These are phyloP conservation scores for Epichloe hybrida DNA, from an alignment of 2,329 filamentous ascomycete species.

Conservation along the genomic window DNA sequence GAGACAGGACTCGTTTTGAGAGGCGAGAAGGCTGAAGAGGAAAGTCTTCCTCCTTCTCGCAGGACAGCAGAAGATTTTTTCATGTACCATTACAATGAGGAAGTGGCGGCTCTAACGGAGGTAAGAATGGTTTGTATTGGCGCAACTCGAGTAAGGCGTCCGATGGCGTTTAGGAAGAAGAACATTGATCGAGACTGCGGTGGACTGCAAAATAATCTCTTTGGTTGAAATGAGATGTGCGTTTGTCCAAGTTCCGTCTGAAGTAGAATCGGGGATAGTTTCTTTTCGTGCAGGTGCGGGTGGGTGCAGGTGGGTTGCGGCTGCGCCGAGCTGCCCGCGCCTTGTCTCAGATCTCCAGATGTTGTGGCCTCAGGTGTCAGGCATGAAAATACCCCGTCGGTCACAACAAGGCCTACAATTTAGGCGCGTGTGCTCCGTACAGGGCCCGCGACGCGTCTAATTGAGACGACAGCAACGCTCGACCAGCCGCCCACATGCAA, in stretches of 20 bases:
- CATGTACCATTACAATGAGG: too few species aligned
- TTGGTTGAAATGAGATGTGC: background rate
- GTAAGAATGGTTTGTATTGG: too few species aligned
- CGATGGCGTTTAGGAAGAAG: too few species aligned
- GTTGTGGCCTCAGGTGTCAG: background rate
- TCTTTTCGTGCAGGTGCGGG: background rate
- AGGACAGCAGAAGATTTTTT: too few species aligned
- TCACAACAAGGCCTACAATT: too few species aligned
- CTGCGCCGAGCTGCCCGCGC: background rate
- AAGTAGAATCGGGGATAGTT: too few species aligned
- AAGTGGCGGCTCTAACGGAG: too few species aligned
- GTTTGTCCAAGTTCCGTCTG: background rate
- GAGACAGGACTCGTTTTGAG: slow-evolving; percentile 6
- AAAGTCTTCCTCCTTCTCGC: background rate
- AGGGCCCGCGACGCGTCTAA: too few species aligned
- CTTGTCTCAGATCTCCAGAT: background rate
- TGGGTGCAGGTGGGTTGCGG: background rate
- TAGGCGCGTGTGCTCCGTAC: too few species aligned
- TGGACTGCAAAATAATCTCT: too few species aligned
- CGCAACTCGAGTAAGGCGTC: too few species aligned
- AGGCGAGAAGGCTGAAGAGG: background rate
- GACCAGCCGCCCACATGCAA: background rate
- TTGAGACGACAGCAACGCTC: background rate
- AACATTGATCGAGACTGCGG: too few species aligned
- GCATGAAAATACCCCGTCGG: background rate